Evolutionary conservation across 805 yeast species (phyloP), one percentile per base, ranked within the genome.

Genomic region (Starmera caribaea): DNA sequence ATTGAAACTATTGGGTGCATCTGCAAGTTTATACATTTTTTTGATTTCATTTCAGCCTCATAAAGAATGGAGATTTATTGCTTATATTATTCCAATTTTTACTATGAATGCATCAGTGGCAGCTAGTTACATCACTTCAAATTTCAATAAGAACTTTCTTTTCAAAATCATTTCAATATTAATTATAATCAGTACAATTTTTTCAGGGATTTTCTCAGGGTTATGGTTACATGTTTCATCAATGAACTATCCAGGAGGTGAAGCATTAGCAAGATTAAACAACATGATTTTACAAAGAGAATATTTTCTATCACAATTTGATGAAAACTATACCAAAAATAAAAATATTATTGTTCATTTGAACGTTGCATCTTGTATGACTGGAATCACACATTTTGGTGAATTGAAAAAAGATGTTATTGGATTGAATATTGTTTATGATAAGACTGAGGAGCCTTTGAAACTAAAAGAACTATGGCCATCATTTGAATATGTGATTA

Each of bases 21-120:
- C 86, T 1, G 62, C 82, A 0, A 33, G 79, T 1, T 38, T 73
- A 13, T 89, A 66, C 53, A 68, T 88, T n/a, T 44, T 64, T 2
- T 50, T 76, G 5, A 70, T 88, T 71, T 87, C 96, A 0, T 57
- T 80, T 38, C 92, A 84, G 58, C 88, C 92, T 3, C 97, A 90
- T 51, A 90, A 90, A 56, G 97, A 90, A 64, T 86, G 95, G 95
- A 73, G 97, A 49, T 90, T 90, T 53, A 76, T 90, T 32, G 65
- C 81, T 14, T 90, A 89, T 57, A 64, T 78, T 0, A 62, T 82
- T 4, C 96, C 97, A 1, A 66, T 80, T 0, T 57, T 86, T 42
- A 75, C 81, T 0, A 49, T 81, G 15, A 54, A 73, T 28, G 88
- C 83, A 6, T 79, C 92, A 2, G 64, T 71, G 35, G 85, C 84